Evolutionary conservation across 495 filamentous ascomycete species (phyloP), one percentile per base, ranked within the genome.

Genomic region (Aspergillus steynii): DNA sequence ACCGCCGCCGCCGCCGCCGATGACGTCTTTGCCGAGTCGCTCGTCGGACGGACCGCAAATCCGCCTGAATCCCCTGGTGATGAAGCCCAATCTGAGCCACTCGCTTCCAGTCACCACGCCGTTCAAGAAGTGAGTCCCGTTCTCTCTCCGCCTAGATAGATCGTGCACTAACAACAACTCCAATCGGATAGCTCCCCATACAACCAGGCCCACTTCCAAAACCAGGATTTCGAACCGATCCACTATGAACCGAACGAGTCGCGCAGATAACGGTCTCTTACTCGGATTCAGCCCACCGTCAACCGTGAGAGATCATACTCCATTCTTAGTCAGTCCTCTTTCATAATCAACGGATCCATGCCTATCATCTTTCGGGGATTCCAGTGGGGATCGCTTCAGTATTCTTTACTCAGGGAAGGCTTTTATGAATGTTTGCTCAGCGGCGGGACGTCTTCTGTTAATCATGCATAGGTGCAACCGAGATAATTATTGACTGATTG

Each of bases 181-280:
- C 29, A n/a, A 5, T 28, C 51, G 3, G 32, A 14, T 59, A 88
- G 84, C 63, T 82, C 79, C 28, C 88, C 91, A 28, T 93, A 90
- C 74, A 93, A 93, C 65, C 86, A 86, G 53, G 90, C 90, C 2
- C 91, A 96, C 74, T 94, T 89, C 74, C 87, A 89, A 63, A 94
- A 93, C 67, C 81, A 87, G 56, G 88, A 94, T 65, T 96, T 96
- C 64, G 90, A 93, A 64, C 91, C 91, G 6, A 81, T 81, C 27
- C 77, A 80, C 59, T 81, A 71, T 69, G 76, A 73, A 55, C 78
- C 78, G 14, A 68, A 65, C 57, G 76, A 79, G 25, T 72, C 67
- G 50, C 69, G 71, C 47, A 70, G 71, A 70, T 70, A 62, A 62
- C 12, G 5, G n/a, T 26, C 12, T 57, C 48, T 47, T 56, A 52